Evolutionary conservation across 306 rosid species (phyloP), one percentile per base, ranked within the genome.

Genomic region (Cicer judaicum): DNA sequence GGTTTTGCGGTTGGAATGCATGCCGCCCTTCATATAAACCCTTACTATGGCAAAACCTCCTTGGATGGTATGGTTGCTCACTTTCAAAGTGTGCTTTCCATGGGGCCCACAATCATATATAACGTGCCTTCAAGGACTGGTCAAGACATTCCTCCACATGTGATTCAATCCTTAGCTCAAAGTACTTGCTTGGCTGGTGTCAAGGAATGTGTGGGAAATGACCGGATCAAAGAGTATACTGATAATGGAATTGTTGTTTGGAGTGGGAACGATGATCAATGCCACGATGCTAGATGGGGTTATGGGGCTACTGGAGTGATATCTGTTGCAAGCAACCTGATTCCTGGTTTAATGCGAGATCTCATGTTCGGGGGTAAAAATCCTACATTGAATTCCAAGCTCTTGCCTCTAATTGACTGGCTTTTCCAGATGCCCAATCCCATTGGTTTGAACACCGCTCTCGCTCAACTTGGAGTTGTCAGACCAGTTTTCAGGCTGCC

Each of bases 1-100:
- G 99, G 99, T 56, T 94, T 91, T 85, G 97, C 97, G 3, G 99
- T 94, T 73, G 99, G 97, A 70, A 94, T 91, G 98, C 98, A 94
- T 70, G 98, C 88, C 29, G 97, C 98, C n/a, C 96, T 94, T 63
- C 98, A 94, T 77, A 87, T 91, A 75, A 94, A 94, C 82, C 98
- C 98, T 38, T 94, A 94, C 81, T 91, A 94, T 63, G 98, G 98
- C 0, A 94, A 91, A 85, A 94, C 97, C 54, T 94, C 99, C 46
- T 46, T 84, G 78, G 86, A 90, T 46, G 99, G 99, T 24, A 46
- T 91, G 82, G 77, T 90, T 56, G 79, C 91, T 8, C 99, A 92
- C 85, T 92, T 92, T 15, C 79, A 88, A 15, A 82, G 87, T 18
- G 97, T 92, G 64, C 76, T 94, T 63, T 81, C 91, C 19, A 92